These are phyloP conservation scores for Lumnitzera racemosa DNA, from an alignment of 345 rosid genomes.

Conservation along the genomic window DNA sequence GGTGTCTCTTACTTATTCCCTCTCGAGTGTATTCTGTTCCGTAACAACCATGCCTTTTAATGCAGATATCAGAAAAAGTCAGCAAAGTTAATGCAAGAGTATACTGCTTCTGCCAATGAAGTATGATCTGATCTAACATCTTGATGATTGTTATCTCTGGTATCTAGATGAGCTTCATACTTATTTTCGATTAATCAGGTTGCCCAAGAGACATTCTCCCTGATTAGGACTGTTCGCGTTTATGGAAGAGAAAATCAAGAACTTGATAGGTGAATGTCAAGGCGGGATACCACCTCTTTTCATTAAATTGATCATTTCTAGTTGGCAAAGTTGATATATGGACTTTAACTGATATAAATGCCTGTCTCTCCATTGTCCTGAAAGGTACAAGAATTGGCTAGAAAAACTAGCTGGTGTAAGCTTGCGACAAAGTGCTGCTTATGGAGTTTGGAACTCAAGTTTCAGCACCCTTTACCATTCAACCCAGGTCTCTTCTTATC, in stretches of 20 bases:
- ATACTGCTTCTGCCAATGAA: constrained; percentile 88
- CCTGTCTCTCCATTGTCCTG: constrained; percentile 13
- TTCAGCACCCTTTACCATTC: constrained; percentile 90
- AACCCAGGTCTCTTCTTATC: constrained; percentile 54
- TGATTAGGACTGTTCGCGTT: constrained; percentile 94
- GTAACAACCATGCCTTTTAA: not conserved
- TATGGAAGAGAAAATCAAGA: constrained; percentile 91
- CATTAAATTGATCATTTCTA: not conserved
- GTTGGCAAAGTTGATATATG: no score
- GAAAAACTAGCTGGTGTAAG: constrained; percentile 75
- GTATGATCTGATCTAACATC: constrained; percentile 31
- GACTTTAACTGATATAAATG: constrained; percentile 5
- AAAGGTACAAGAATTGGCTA: constrained; percentile 76
- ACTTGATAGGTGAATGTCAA: constrained; percentile 45
- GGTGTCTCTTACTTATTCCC: not conserved
- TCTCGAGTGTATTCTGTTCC: not conserved
- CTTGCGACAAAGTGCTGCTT: constrained; percentile 94
- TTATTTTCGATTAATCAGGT: constrained; percentile 37
- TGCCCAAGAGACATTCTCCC: constrained; percentile 94
- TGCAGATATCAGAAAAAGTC: constrained; percentile 95
- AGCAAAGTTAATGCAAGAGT: constrained; percentile 82
- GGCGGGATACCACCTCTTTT: not conserved
- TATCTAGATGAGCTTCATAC: not conserved
- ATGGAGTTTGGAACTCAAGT: constrained; percentile 88
- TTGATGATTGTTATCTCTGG: not conserved